Evolutionary conservation across 228 moss, liverwort and hornwort genomes (phyloP).

Genomic region (Sphagnum fallax): DNA sequence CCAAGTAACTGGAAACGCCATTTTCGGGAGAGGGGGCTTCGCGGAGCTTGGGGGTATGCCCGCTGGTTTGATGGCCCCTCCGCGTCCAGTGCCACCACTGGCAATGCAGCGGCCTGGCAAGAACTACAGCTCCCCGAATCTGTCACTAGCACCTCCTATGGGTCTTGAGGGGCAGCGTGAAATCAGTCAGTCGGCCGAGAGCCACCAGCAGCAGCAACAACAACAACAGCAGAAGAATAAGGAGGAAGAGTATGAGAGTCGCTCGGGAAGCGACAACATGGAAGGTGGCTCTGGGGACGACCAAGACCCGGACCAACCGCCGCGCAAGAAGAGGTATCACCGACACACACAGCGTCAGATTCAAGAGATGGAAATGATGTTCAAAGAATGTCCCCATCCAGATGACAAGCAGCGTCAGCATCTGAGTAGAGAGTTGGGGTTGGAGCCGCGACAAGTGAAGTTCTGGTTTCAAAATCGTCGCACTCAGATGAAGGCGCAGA

Average conservation of each 20-base stretch:
- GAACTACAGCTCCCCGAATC: constrained; percentile 39
- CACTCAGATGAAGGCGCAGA: constrained; percentile 98
- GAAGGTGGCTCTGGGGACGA: constrained; percentile 93
- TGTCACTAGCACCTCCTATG: constrained; percentile 47
- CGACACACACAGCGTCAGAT: constrained; percentile 93
- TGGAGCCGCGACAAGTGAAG: constrained; percentile 97
- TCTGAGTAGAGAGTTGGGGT: constrained; percentile 85
- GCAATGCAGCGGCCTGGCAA: constrained; percentile 66
- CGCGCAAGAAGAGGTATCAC: constrained; percentile 91
- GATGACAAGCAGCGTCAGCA: constrained; percentile 99
- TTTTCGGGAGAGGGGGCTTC: constrained; percentile 35
- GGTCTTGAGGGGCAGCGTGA: constrained; percentile 80
- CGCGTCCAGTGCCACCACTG: constrained; percentile 84
- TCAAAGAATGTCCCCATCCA: constrained; percentile 97
- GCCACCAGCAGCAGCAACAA: constrained; percentile 41
- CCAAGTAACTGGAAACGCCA: constrained; percentile 71
- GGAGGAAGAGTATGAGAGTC: constrained; percentile 81
- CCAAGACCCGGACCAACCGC: constrained; percentile 70
- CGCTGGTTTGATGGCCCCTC: constrained; percentile 94
- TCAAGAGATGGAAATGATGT: constrained; percentile 98
- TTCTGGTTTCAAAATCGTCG: constrained; percentile 98
- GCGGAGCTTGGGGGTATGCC: constrained; percentile 94
- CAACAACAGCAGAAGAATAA: constrained; percentile 31
- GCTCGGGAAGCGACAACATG: constrained; percentile 98
- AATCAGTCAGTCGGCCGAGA: constrained; percentile 75